Evolutionary conservation across 768 basidiomycete genomes (phyloP).

Genomic region (Phylloporus rhodoxanthus): DNA sequence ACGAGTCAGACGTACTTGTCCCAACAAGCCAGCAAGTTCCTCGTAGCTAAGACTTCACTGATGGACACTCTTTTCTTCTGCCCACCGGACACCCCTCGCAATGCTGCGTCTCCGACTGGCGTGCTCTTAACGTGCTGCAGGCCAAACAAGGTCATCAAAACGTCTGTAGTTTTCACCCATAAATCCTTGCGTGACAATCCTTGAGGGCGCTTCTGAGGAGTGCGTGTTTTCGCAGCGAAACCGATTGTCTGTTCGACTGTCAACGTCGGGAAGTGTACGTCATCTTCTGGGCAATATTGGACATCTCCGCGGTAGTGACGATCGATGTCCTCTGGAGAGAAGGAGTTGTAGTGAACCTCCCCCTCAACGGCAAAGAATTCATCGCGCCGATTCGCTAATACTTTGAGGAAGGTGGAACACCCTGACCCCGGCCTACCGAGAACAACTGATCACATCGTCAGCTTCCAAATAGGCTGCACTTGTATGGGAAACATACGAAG

Average conservation of each 20-base stretch:
- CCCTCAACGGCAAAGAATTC: slow-evolving; percentile 70
- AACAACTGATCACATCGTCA: slow-evolving; percentile 49
- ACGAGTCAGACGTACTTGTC: slow-evolving; percentile 42
- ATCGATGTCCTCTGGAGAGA: slow-evolving; percentile 57
- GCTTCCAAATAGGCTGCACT: neutral
- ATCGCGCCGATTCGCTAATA: slow-evolving; percentile 68
- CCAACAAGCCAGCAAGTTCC: slow-evolving; percentile 71
- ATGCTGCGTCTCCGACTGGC: slow-evolving; percentile 71
- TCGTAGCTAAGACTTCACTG: slow-evolving; percentile 63
- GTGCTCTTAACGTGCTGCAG: slow-evolving; percentile 68
- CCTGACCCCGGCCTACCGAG: slow-evolving; percentile 83
- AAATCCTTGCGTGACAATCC: slow-evolving; percentile 34
- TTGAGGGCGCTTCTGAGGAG: slow-evolving; percentile 49
- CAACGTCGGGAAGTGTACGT: slow-evolving; percentile 35
- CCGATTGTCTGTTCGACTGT: slow-evolving; percentile 72
- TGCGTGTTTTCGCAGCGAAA: slow-evolving; percentile 66
- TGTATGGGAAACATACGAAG: slow-evolving; percentile 42
- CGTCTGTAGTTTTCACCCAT: slow-evolving; percentile 30
- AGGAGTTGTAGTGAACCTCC: slow-evolving; percentile 68
- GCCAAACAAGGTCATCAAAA: slow-evolving; percentile 68
- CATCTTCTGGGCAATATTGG: slow-evolving; percentile 53
- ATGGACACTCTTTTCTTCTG: slow-evolving; percentile 83
- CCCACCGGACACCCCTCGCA: slow-evolving; percentile 70
- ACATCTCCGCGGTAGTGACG: slow-evolving; percentile 74
- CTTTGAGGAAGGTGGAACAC: slow-evolving; percentile 79